Base-by-base conservation (phyloP, 108 stramenopile genomes). In the Nitzschia sp. region DNA sequence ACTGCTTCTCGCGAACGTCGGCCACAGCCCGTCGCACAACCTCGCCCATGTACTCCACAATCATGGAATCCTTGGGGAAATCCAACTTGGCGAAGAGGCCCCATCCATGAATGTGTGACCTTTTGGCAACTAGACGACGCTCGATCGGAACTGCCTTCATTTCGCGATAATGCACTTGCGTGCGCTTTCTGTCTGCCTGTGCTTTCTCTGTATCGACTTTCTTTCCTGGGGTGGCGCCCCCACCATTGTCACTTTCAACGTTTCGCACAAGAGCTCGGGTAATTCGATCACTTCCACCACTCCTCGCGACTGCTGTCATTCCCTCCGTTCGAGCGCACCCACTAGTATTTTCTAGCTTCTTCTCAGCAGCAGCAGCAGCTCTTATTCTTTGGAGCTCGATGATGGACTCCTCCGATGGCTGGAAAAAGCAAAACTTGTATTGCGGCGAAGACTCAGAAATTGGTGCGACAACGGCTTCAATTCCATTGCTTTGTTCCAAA, bases 51-150 rank as follows among this genome's bases (percentile, higher is more conserved):
- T 90, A 90, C 67, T 90, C 89, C 10, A 85, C 75, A 46, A 90
- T 87, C 77, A 86, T 85, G 7, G 75, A 74, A 54, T 90, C 80
- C 69, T 86, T 82, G 12, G 70, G 71, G 29, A 93, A 64, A 25
- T 91, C 91, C 21, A 76, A 56, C 68, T 88, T 86, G 41, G 87
- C 78, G 65, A 95, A 96, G 29, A 96, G 75, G 14, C 95, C 95
- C 90, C 91, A 96, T 43, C 91, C 93, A 75, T 96, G 95, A 70
- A 96, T 94, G 70, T 86, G 86, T 15, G 84, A 86, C 34, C 89
- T 67, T 34, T 77, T 80, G 14, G 86, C 86, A 21, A 53, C 75
- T 54, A 93, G 67, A 15, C 89, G 81, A 14, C 79, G 77, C 41
- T 76, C 81, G 43, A 88, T 75, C 2, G 85, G 86, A 20, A 86